Base-by-base conservation (phyloP, 768 basidiomycete species). In the Lentinula guzmanii region DNA sequence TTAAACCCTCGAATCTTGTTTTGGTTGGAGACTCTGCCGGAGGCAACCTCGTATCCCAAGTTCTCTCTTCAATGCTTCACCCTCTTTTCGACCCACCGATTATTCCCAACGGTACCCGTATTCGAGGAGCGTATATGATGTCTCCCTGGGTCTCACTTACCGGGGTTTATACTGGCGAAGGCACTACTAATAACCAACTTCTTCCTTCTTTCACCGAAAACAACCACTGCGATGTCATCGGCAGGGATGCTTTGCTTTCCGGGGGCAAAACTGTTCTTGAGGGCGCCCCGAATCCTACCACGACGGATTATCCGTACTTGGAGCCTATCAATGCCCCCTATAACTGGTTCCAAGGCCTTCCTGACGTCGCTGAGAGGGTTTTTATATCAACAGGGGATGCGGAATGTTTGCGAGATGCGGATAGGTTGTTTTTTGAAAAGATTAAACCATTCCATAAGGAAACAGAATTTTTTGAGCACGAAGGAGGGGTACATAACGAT, bases 401-500 rank as follows among this genome's bases (percentile, higher is more conserved):
- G 2, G 77, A 78, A 65, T 71, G 71, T 45, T 63, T 76, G 52
- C 66, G 71, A 61, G 74, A 75, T 52, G 11, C 24, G 8, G 71
- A 71, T 42, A 70, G 73, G 50, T 65, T 73, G 16, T 58, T 45
- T 0, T 58, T 60, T 4, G 62, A 74, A 18, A 68, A 69, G 54
- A 60, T 76, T 1, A 63, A 62, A 15, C 67, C 69, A 45, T 52
- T 68, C 7, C 65, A 68, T 33, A 21, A 50, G 1, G 50, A 65
- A 4, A 58, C 65, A 48, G 64, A 65, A 37, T 65, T 73, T 21
- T 64, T 71, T 5, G 53, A 74, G 21, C 74, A 76, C 60, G 60
- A 66, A 18, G 62, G 67, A 54, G 77, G 76, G 2, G 66, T 77
- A 6, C 77, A 78, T 59, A 70, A 76, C 61, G 76, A 77, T 60